A percentile compares a stretch with the other conserved stretches of the same genome.
These are phyloP conservation scores for Bipolaris victoriae DNA, from an alignment of 2,329 filamentous ascomycete genomes.

Conservation along the genomic window DNA sequence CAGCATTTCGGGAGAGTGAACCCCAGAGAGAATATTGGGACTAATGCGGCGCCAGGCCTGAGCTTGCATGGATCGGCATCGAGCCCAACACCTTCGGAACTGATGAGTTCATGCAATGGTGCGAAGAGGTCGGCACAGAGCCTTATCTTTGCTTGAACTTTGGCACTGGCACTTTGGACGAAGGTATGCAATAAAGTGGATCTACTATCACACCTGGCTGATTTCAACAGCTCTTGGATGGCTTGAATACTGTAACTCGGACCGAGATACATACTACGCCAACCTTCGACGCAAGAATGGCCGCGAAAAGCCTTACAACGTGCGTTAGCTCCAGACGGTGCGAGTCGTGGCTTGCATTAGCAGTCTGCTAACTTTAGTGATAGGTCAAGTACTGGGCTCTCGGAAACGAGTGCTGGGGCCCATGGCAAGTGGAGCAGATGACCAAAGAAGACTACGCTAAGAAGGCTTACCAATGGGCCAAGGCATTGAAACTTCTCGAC, in stretches of 20 bases:
- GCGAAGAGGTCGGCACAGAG: conserved; percentile 72
- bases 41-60: conserved; percentile 58
- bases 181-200: conserved; percentile 49
- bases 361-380: not conserved
- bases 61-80: conserved; percentile 78
- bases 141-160: conserved; percentile 83
- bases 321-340: conserved; percentile 26
- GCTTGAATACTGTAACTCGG: conserved; percentile 86
- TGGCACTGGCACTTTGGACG: conserved; percentile 68
- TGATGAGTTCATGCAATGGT: conserved; percentile 86
- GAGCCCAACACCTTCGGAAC: conserved; percentile 84
- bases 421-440: conserved; percentile 63
- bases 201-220: conserved; percentile 17
- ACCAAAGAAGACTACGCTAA: conserved; percentile 73
- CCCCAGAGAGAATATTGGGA: not conserved
- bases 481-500: conserved; percentile 73
- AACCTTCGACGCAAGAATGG: conserved; percentile 79
- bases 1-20: not conserved
- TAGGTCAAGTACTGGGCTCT: conserved; percentile 82
- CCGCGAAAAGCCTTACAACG: conserved; percentile 75
- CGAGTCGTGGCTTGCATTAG: too few species aligned
- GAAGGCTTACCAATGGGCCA: conserved; percentile 73
- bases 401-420: conserved; percentile 67
- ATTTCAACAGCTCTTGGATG: conserved; percentile 66
- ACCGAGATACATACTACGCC: conserved; percentile 78